phyloP scores from a whole-genome alignment of 345 rosid species.

The Viola odorata region DNA sequence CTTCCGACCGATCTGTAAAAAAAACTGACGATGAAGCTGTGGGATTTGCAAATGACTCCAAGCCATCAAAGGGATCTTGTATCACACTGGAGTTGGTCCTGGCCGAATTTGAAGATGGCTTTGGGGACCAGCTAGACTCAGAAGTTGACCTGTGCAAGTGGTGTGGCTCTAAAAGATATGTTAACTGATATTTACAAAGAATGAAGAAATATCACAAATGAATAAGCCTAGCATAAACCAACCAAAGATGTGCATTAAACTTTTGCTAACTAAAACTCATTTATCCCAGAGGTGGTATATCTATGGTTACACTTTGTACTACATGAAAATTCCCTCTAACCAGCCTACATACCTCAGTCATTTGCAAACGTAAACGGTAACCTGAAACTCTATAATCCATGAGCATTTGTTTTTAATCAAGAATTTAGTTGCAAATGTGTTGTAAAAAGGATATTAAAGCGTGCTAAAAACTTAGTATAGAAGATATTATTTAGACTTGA shows the following conservation, averaged over 20 bases:
- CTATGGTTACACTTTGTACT: neutral
- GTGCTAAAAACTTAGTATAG: no score
- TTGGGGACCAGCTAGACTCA: conserved; percentile 35
- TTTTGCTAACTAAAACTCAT: conserved; percentile 1
- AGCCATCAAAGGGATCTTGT: conserved; percentile 59
- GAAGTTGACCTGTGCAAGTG: conserved; percentile 45
- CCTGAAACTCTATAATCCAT: no score
- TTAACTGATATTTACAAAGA: neutral
- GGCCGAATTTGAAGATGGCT: conserved; percentile 32
- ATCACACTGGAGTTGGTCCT: conserved; percentile 34
- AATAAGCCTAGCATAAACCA: neutral
- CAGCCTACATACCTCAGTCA: no score
- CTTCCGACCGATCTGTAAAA: conserved; percentile 44
- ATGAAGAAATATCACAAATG: neutral
- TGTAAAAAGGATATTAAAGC: no score
- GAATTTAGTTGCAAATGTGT: no score
- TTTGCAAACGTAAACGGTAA: no score
- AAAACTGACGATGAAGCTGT: conserved; percentile 31
- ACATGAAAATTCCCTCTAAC: no score
- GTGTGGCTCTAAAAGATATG: neutral
- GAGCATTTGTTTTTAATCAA: no score
- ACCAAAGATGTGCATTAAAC: neutral
- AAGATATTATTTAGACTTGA: no score
- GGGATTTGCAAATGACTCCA: conserved; percentile 43
- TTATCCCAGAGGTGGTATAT: conserved; percentile 1